These are phyloP conservation scores for Dactylorhiza incarnata DNA, from an alignment of 106 monocot genomes.

Conservation along the genomic window DNA sequence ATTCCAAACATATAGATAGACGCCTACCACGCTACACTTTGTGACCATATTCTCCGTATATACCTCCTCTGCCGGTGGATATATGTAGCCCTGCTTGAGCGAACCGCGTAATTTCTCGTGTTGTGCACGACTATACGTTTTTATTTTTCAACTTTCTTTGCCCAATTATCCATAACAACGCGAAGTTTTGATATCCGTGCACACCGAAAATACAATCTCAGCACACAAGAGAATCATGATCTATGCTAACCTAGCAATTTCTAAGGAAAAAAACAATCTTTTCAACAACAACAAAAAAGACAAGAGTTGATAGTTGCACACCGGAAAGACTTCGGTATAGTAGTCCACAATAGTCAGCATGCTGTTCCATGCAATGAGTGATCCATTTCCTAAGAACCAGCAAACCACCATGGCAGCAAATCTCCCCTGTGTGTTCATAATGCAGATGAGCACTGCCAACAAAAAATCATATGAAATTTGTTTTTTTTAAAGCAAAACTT, in stretches of 20 bases:
- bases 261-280: background rate
- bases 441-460: background rate
- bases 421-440: conserved; percentile 10
- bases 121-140: no score
- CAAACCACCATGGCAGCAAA: conserved; percentile 11
- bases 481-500: background rate
- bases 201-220: no score
- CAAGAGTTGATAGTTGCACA: background rate
- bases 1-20: no score
- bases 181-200: no score
- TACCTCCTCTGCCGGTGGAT: no score
- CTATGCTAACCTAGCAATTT: background rate
- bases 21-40: no score
- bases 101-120: no score
- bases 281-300: background rate
- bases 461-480: background rate
- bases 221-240: no score
- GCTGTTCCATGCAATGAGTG: conserved; percentile 18
- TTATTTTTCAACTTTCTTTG: no score
- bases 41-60: no score
- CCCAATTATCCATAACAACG: no score
- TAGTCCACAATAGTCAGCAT: conserved; percentile 21
- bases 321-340: conserved; percentile 8
- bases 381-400: conserved; percentile 17
- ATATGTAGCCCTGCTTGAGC: no score